Conservation (phyloP, 257 asterid species). For the Nicotiana otophora region DNA sequence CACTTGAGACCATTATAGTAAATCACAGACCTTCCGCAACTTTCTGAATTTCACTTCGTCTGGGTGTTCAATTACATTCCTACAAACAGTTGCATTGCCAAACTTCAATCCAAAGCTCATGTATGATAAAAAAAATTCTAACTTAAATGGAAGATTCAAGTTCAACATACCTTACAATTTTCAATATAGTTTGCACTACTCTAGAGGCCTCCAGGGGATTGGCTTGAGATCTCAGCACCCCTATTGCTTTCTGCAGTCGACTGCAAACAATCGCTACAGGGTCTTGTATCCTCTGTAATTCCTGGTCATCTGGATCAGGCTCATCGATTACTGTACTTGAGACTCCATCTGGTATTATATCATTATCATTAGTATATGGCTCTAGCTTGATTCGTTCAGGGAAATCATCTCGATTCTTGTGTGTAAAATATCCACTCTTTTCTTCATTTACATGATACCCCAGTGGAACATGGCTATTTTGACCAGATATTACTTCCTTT, state of each 20-base stretch:
- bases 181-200: slow-evolving; percentile 50
- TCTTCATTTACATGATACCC: slow-evolving; percentile 1
- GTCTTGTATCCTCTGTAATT: slow-evolving; percentile 72
- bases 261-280: slow-evolving; percentile 56
- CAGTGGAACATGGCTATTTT: background rate
- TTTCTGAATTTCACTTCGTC: slow-evolving; percentile 63
- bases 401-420: slow-evolving; percentile 24
- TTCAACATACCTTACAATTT: slow-evolving; percentile 48
- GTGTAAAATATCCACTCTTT: slow-evolving; percentile 11
- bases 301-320: slow-evolving; percentile 59
- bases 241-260: slow-evolving; percentile 64
- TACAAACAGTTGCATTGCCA: slow-evolving; percentile 30
- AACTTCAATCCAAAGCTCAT: background rate
- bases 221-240: slow-evolving; percentile 55
- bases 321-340: slow-evolving; percentile 19
- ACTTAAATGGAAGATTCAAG: background rate
- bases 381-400: slow-evolving; percentile 22
- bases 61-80: slow-evolving; percentile 80
- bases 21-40: slow-evolving; percentile 62
- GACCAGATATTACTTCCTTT: slow-evolving; percentile 12
- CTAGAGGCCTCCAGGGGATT: slow-evolving; percentile 34
- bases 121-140: background rate
- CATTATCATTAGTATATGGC: slow-evolving; percentile 25
- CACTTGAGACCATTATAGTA: background rate
- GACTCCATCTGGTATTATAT: slow-evolving; percentile 2